Conservation (phyloP, 2,329 filamentous ascomycete genomes). For the Gaeumannomyces sp. region DNA sequence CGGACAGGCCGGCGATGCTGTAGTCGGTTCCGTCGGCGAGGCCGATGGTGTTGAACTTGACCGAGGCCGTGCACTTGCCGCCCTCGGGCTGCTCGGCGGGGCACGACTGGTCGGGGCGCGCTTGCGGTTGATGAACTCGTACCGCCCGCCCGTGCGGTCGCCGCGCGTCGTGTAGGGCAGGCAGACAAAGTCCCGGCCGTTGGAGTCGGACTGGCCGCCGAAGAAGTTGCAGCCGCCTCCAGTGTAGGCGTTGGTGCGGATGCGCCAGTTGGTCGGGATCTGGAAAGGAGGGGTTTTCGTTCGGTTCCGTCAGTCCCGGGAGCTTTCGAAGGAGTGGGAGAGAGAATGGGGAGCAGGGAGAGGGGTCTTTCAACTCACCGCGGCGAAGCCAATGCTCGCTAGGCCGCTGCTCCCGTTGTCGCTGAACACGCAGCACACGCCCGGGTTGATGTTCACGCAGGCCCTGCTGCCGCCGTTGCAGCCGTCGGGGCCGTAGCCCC, state of each 20-base stretch:
- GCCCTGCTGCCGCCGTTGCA: not conserved
- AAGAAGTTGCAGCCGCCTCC: constrained; percentile 1
- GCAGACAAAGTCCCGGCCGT: constrained; percentile 1
- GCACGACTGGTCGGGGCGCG: constrained; percentile 2
- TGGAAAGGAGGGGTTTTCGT: not conserved
- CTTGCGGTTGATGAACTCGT: constrained; percentile 3
- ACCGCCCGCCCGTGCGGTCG: not conserved
- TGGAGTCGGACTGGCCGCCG: constrained; percentile 4
- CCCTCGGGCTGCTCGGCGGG: not conserved
- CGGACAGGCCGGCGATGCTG: constrained; percentile 2
- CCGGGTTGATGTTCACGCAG: not conserved
- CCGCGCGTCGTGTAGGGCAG: not conserved
- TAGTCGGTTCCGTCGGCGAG: constrained; percentile 5
- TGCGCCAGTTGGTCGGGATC: constrained; percentile 4
- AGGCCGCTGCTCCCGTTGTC: not conserved
- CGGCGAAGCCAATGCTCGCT: not conserved
- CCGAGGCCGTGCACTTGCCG: not conserved
- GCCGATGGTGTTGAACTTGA: not conserved
- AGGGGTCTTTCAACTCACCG: not conserved
- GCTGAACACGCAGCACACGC: not conserved
- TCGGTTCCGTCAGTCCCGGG: not conserved
- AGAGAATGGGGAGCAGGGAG: too few relatives aligned
- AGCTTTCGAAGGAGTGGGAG: too few relatives aligned
- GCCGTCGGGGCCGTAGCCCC: not conserved
- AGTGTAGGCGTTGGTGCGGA: not conserved